Evolutionary conservation across 2,329 filamentous ascomycete species (phyloP).

Genomic region (Metarhizium sp.): DNA sequence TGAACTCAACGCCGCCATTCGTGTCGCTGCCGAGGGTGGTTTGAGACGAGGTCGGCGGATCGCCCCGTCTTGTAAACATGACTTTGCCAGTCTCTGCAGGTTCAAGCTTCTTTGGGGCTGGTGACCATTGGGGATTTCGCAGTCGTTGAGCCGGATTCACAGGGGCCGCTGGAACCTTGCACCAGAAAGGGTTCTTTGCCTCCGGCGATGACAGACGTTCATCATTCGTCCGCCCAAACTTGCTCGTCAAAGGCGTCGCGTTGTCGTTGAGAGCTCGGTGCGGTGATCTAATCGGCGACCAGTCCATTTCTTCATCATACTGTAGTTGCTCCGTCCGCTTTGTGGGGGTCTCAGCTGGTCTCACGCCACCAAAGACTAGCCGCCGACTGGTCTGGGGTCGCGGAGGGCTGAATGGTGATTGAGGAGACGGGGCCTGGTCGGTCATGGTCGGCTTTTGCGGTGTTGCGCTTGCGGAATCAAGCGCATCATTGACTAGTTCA

Average conservation of each 20-base stretch:
- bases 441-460: conserved; percentile 7
- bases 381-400: conserved; percentile 4
- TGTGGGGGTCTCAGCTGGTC: conserved; percentile 10
- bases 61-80: conserved; percentile 35
- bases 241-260: conserved; percentile 24
- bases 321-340: conserved; percentile 14
- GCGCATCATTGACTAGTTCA: conserved; percentile 26
- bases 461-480: conserved; percentile 16
- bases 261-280: conserved; percentile 45
- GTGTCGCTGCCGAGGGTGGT: conserved; percentile 7
- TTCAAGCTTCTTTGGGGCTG: conserved; percentile 36
- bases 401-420: neutral
- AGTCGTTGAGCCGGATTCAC: conserved; percentile 53
- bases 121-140: conserved; percentile 51
- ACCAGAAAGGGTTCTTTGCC: conserved; percentile 51
- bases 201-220: conserved; percentile 34
- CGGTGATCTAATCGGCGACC: conserved; percentile 52
- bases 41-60: conserved; percentile 4
- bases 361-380: conserved; percentile 6
- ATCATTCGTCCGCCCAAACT: conserved; percentile 31
- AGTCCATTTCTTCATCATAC: conserved; percentile 61
- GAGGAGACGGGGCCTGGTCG: conserved; percentile 12
- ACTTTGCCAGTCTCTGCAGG: conserved; percentile 34
- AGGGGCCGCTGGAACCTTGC: conserved; percentile 60
- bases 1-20: conserved; percentile 33